Conservation (phyloP, 1,284 basidiomycete genomes). For the Fomes fomentarius region DNA sequence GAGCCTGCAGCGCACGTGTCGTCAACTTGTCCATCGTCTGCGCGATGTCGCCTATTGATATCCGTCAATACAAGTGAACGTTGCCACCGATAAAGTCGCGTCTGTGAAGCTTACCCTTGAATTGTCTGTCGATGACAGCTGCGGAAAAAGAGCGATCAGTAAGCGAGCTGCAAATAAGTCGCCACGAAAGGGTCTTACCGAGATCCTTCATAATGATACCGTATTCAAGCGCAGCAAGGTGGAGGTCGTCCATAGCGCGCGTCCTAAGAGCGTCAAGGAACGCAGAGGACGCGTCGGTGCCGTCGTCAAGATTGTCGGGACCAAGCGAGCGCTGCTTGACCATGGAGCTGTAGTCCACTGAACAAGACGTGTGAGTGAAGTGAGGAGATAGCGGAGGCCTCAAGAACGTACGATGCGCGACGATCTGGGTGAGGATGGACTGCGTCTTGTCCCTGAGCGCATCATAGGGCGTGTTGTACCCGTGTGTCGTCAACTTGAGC, state of each 20-base stretch:
- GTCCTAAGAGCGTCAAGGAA: slow-evolving; percentile 81
- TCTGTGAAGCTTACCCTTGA: slow-evolving; percentile 57
- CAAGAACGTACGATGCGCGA: slow-evolving; percentile 62
- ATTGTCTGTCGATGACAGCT: slow-evolving; percentile 83
- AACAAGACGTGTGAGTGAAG: not conserved
- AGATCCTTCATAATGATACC: slow-evolving; percentile 80
- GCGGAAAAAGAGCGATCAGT: too few relatives aligned
- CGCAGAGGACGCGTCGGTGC: slow-evolving; percentile 66
- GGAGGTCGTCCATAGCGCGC: slow-evolving; percentile 83
- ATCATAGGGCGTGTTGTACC: slow-evolving; percentile 81
- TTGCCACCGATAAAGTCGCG: too few relatives aligned
- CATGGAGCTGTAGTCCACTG: slow-evolving; percentile 62
- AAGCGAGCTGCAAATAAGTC: not conserved
- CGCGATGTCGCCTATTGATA: slow-evolving; percentile 67
- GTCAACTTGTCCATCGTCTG: slow-evolving; percentile 83
- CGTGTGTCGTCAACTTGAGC: slow-evolving; percentile 76
- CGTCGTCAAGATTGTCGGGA: slow-evolving; percentile 72
- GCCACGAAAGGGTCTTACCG: slow-evolving; percentile 41
- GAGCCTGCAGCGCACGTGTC: slow-evolving; percentile 77
- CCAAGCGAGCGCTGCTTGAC: slow-evolving; percentile 80
- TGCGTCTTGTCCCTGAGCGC: slow-evolving; percentile 82
- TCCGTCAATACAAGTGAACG: too few relatives aligned
- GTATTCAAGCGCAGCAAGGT: slow-evolving; percentile 76
- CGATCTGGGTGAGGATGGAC: slow-evolving; percentile 81
- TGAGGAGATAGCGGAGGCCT: slow-evolving; percentile 25